Base-by-base conservation (phyloP, 2,329 filamentous ascomycete genomes). In the Alternaria metachromatica region DNA sequence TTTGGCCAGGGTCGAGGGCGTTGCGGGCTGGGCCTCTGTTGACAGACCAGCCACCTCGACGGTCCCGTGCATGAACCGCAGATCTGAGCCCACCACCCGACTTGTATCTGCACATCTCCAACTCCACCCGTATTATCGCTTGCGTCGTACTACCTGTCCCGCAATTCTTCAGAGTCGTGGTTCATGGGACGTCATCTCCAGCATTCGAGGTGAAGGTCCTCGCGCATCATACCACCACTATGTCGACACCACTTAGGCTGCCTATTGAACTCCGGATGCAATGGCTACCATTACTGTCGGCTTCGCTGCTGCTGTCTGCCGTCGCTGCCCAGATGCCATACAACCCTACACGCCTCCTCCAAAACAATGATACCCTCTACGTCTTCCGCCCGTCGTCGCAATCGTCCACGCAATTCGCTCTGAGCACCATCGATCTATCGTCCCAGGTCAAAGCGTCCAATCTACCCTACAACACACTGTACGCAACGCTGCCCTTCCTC, bases 281-380 rank as follows among this genome's bases (percentile, higher is more conserved):
- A 30, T 33, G 60, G 18, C 48, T 48, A 18, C 15, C 50, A 10
- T 6, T 43, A 4, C 33, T 59, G 21, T 23, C 21, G n/a, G 18
- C 28, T 18, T 26, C 49, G 28, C 60, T 58, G 10, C 41, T 54
- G 26, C 23, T 50, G 18, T 41, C 55, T 13, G 46, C 23, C 18
- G 45, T 28, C 23, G 46, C 56, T n/a, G 81, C 82, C 44, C 78
- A 82, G 53, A 85, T 93, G 56, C 93, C 93, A 25, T 97, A 96
- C 82, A 89, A 90, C 59, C 91, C 93, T 3, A 93, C 93, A 0
- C 88, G 87, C 28, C 86, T 96, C 56, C 86, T 95, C 62, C 84
- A 89, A 49, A 81, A 82, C 57, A 78, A 80, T 64, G 84, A 87
- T 18, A 76, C 87, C 30, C 89, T 89, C 63, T 97, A 96, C 78